A percentile compares a stretch with the other conserved stretches of the same genome.
Conservation (phyloP, 352 stramenopile genomes). For the Lagenidium giganteum region DNA sequence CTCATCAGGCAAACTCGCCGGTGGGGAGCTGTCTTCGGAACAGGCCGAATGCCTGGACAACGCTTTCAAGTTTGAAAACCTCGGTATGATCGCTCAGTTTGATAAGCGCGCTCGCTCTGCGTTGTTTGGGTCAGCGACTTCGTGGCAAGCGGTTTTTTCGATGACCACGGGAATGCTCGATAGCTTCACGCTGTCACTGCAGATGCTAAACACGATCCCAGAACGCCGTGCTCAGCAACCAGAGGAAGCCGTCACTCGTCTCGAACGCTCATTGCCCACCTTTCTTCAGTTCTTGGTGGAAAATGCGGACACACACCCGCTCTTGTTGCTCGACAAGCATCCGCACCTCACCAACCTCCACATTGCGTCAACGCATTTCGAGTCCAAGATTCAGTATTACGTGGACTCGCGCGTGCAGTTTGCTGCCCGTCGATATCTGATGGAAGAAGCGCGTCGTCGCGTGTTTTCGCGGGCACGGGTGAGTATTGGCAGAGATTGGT, state of each 20-base stretch:
- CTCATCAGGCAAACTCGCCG: constrained; percentile 21
- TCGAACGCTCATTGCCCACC: constrained; percentile 35
- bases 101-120: constrained; percentile 19
- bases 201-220: constrained; percentile 40
- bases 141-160: constrained; percentile 35
- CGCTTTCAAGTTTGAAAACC: constrained; percentile 44
- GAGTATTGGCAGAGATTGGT: no score
- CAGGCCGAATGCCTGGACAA: constrained; percentile 36
- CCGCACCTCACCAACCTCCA: constrained; percentile 44
- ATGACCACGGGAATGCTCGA: constrained; percentile 36
- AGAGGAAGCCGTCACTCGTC: constrained; percentile 11
- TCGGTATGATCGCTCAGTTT: constrained; percentile 38
- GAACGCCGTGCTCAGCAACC: constrained; percentile 23
- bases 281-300: constrained; percentile 29
- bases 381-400: constrained; percentile 38
- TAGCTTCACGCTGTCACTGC: constrained; percentile 46
- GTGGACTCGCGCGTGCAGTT: constrained; percentile 52
- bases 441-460: constrained; percentile 41
- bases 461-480: constrained; percentile 29
- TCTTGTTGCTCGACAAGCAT: constrained; percentile 44
- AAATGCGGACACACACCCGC: constrained; percentile 25
- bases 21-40: constrained; percentile 24
- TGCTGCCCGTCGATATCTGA: constrained; percentile 45
- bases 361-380: constrained; percentile 34
- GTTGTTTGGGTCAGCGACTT: constrained; percentile 35